These are phyloP conservation scores for Camelina neglecta DNA, from an alignment of 345 rosid genomes.

Conservation along the genomic window DNA sequence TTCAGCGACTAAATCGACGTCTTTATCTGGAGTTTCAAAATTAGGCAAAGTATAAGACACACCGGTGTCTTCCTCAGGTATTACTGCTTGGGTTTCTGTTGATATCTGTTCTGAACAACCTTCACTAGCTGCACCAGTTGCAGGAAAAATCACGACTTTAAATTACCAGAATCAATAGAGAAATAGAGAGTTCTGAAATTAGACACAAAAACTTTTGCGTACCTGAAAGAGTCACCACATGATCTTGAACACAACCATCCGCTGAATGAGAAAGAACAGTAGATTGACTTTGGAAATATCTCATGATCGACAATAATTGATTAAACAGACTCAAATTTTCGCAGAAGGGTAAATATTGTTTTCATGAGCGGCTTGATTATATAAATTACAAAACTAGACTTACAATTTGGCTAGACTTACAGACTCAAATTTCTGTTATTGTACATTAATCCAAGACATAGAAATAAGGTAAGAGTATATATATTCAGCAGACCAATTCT, in stretches of 20 bases:
- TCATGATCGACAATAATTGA: slow-evolving; percentile 63
- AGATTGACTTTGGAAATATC: slow-evolving; percentile 65
- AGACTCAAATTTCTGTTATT: no score
- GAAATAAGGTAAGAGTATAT: no score
- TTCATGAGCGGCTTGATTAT: no score
- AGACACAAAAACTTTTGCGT: slow-evolving; percentile 3
- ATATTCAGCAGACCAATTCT: no score
- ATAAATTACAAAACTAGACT: no score
- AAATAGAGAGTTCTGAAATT: slow-evolving; percentile 19
- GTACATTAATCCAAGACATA: no score
- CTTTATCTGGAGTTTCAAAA: slow-evolving; percentile 43
- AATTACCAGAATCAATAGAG: slow-evolving; percentile 17
- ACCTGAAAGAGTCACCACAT: slow-evolving; percentile 56
- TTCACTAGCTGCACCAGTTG: slow-evolving; percentile 56
- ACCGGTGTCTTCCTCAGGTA: slow-evolving; percentile 42
- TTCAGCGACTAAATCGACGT: slow-evolving; percentile 33
- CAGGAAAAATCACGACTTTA: neutral
- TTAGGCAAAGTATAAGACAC: slow-evolving; percentile 26
- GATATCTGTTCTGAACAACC: slow-evolving; percentile 53
- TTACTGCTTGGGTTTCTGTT: slow-evolving; percentile 40
- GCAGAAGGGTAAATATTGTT: no score
- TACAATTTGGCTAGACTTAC: no score
- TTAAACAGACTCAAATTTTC: no score
- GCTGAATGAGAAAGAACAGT: slow-evolving; percentile 42
- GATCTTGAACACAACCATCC: slow-evolving; percentile 45